A percentile compares a stretch with the other conserved stretches of the same genome.
Conservation (phyloP, 2,329 filamentous ascomycete genomes). For the Aureobasidium sp. region DNA sequence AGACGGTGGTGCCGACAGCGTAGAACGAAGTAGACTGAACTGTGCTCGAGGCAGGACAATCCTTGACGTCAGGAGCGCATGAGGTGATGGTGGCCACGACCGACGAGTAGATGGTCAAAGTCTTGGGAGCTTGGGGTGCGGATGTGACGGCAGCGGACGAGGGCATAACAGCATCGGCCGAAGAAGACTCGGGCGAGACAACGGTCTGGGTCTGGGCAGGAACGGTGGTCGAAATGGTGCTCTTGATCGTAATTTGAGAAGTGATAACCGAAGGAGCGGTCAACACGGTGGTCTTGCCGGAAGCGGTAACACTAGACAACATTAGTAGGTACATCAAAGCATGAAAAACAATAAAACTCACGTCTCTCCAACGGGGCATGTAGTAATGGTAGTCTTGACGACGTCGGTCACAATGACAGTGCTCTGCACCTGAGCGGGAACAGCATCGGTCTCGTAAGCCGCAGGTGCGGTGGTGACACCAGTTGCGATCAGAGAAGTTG, state of each 20-base stretch:
- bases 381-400: slow-evolving; percentile 13
- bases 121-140: slow-evolving; percentile 19
- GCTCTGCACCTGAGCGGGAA: neutral
- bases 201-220: slow-evolving; percentile 15
- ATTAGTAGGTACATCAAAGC: neutral
- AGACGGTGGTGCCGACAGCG: slow-evolving; percentile 19
- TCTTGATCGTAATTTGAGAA: slow-evolving; percentile 20
- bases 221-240: slow-evolving; percentile 20
- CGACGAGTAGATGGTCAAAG: slow-evolving; percentile 19
- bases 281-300: slow-evolving; percentile 17
- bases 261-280: slow-evolving; percentile 17
- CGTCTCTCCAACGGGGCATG: slow-evolving; percentile 12
- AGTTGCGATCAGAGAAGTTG: slow-evolving; percentile 17
- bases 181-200: neutral
- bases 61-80: slow-evolving; percentile 22
- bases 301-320: neutral
- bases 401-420: slow-evolving; percentile 14
- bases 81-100: slow-evolving; percentile 22
- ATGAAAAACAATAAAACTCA: neutral
- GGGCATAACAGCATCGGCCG: slow-evolving; percentile 12
- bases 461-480: slow-evolving; percentile 17
- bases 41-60: slow-evolving; percentile 22
- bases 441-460: slow-evolving; percentile 6
- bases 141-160: slow-evolving; percentile 9
- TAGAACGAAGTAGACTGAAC: slow-evolving; percentile 19